Evolutionary conservation across 148 eudicot species (phyloP).

Genomic region (Limonium bicolor): DNA sequence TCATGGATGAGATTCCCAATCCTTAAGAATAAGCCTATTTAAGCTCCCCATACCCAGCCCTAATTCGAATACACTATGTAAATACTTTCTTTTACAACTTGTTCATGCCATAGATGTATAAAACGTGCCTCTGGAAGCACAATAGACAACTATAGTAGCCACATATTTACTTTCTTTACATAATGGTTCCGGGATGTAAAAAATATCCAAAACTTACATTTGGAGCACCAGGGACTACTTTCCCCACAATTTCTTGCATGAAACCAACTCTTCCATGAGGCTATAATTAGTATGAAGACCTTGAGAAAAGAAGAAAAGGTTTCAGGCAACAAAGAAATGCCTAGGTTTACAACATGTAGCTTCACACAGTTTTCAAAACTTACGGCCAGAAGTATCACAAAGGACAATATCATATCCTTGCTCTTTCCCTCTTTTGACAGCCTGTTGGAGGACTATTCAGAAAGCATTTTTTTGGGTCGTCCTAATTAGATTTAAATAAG

Average conservation of each 20-base stretch:
- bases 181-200: too few relatives aligned
- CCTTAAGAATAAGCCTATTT: too few relatives aligned
- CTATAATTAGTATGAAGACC: conserved; percentile 97
- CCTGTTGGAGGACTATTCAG: conserved; percentile 93
- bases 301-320: conserved; percentile 12
- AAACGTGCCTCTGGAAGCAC: too few relatives aligned
- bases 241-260: conserved; percentile 73
- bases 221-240: conserved; percentile 79
- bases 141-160: background rate
- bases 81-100: too few relatives aligned
- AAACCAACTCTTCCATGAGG: conserved; percentile 88
- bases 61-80: too few relatives aligned
- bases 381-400: conserved; percentile 99
- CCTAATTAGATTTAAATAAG: too few relatives aligned
- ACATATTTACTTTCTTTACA: background rate
- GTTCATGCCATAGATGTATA: too few relatives aligned
- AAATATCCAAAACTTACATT: conserved; percentile 39
- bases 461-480: conserved; percentile 54
- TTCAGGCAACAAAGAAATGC: conserved; percentile 2
- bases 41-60: too few relatives aligned
- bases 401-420: conserved; percentile 70
- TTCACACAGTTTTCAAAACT: conserved; percentile 17
- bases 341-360: background rate
- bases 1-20: too few relatives aligned
- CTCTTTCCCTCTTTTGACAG: conserved; percentile 85